Evolutionary conservation across 1,284 basidiomycete species (phyloP), one percentile per base, ranked within the genome.

Genomic region (Dichomitus squalens): DNA sequence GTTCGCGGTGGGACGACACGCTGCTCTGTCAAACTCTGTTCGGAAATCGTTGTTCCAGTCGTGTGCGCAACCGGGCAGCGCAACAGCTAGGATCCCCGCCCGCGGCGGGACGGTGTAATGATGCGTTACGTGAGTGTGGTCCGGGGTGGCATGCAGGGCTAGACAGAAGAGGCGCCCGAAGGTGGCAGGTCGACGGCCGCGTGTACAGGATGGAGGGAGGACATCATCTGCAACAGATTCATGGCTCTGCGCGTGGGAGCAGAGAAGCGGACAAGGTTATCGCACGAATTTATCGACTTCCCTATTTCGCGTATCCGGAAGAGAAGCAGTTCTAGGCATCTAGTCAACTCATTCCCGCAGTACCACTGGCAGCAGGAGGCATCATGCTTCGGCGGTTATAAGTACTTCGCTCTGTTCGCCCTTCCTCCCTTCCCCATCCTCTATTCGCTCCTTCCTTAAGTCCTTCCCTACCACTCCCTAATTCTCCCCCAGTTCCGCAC

Each of bases 401-500:
- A 74, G 71, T 65, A 64, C 73, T 72, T 72, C 67, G 53, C 62
- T 69, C 69, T 64, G 64, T 68, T 59, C 64, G 66, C 69, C 68
- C 67, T 71, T 61, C 60, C 59, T 69, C 70, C 69, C 70, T 67
- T 70, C 72, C 69, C 73, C 50, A 52, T 53, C 58, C 55, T 52
- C 31, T 64, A 53, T 57, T 48, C 66, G 61, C 66, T 72, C 69
- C 69, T 68, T 70, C 60, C 57, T 61, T 65, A 58, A 31, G 47
- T 27, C 33, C 60, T 62, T 55, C 57, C 64, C 60, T 64, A 60
- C 68, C 21, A 29, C 36, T 52, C 25, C 41, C 44, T 64, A 59
- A 63, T 63, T 35, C 52, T 74, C 73, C 67, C 72, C 67, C 86
- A 79, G 83, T 66, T 71, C 79, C 67, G 78, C 79, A 74, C 76